Base-by-base conservation (phyloP, 179 eudicot species). In the Actinidia polygama region DNA sequence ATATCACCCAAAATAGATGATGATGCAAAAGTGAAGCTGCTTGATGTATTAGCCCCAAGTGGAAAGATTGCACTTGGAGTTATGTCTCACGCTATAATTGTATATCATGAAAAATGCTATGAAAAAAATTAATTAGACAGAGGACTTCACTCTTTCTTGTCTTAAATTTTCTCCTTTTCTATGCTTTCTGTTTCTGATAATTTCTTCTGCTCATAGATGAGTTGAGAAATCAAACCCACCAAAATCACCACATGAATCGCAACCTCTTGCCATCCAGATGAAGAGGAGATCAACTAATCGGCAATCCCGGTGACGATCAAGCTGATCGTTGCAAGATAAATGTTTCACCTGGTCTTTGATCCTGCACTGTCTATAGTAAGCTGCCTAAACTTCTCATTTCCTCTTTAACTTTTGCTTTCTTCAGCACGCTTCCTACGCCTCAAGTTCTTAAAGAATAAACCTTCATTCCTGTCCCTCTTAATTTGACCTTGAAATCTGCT, bases 391-490 rank as follows among this genome's bases (percentile, higher is more conserved):
- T 89, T 96, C 71, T 88, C 26, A 84, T 76, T 83, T 89, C 98
- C 80, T 93, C 95, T 86, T 83, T 89, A 54, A 93, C 97, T 53
- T 85, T 88, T 7, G 75, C 89, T 85, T 85, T 91, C 0, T 40
- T 89, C 92, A 5, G 71, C 76, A 7, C 92, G 90, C 79, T 73
- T 83, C 30, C 72, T 85, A 36, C 83, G 64, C 79, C 87, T 74
- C 84, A 92, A 81, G 86, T 90, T 97, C 83, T 92, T 88, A 84
- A 96, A 95, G 88, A 96, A 93, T 79, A 95, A 80, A 49, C 99
- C 95, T 88, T 93, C 94, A 78, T 96, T 96, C 79, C 93, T 82
- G 7, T 86, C 92, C 21, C 81, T 87, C 83, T 85, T 87, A 10
- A 91, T 88, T 73, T 88, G 90, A 14, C 85, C 94, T 87, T 96